Evolutionary conservation across 345 rosid species (phyloP).

Genomic region (Corymbia maculata): DNA sequence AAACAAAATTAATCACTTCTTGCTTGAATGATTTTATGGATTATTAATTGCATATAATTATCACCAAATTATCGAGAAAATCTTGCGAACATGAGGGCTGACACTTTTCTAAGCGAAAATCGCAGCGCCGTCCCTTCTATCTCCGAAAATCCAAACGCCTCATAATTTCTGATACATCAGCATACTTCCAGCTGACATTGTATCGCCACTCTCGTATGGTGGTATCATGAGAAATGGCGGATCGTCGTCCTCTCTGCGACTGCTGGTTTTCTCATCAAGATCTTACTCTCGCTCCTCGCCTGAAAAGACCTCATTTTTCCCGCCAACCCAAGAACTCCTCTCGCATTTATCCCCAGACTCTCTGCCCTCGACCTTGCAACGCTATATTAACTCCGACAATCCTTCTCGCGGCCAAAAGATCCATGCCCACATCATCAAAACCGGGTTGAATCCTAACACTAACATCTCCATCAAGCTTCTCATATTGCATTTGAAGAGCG

Average conservation of each 20-base stretch:
- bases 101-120: neutral
- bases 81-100: neutral
- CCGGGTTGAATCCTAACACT: conserved; percentile 45
- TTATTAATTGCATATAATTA: neutral
- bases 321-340: neutral
- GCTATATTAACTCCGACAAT: conserved; percentile 45
- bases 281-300: neutral
- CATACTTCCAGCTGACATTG: neutral
- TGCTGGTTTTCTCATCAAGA: neutral
- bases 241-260: neutral
- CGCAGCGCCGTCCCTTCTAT: neutral
- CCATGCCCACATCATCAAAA: conserved; percentile 51
- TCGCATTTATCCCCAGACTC: conserved; percentile 9
- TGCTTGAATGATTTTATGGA: neutral
- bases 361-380: conserved; percentile 54
- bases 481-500: conserved; percentile 42
- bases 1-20: neutral
- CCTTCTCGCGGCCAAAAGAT: conserved; percentile 59
- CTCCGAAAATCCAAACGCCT: neutral
- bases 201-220: neutral
- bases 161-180: neutral
- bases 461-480: conserved; percentile 65
- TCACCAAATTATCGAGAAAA: neutral
- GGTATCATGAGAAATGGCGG: neutral
- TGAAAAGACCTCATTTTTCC: neutral